phyloP scores from a whole-genome alignment of 2,329 filamentous ascomycete species.

The Grosmannia clavigera region DNA sequence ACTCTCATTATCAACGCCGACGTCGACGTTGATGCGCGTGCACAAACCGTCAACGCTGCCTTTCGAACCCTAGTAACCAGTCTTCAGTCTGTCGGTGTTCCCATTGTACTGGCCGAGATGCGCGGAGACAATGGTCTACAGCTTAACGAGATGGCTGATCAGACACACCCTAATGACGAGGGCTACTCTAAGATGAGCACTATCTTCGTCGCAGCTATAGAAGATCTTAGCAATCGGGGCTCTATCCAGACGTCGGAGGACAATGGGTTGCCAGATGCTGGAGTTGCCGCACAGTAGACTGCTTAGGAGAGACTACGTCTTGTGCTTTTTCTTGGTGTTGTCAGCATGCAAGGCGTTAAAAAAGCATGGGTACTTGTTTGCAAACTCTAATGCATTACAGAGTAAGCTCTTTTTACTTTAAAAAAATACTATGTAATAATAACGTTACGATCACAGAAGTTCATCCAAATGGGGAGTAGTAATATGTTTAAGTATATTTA shows the following conservation, averaged over 20 bases:
- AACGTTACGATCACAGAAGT: too few species aligned
- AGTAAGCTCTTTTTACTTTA: too few species aligned
- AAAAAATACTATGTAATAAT: too few species aligned
- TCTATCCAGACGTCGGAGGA: not conserved
- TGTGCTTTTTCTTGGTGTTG: too few species aligned
- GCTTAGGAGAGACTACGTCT: too few species aligned
- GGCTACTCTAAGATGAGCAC: slow-evolving; percentile 9
- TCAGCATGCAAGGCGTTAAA: too few species aligned
- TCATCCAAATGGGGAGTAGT: too few species aligned
- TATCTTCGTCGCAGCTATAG: not conserved
- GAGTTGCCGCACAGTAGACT: not conserved
- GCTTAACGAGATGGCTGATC: slow-evolving; percentile 9
- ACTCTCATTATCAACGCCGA: slow-evolving; percentile 12
- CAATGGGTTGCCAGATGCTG: not conserved
- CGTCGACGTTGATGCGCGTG: slow-evolving; percentile 6
- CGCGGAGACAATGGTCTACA: slow-evolving; percentile 6
- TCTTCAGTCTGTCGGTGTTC: slow-evolving; percentile 8
- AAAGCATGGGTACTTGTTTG: too few species aligned
- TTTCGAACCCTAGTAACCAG: slow-evolving; percentile 4
- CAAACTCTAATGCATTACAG: too few species aligned
- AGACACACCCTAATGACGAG: slow-evolving; percentile 8
- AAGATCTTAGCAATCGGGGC: not conserved
- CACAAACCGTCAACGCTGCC: slow-evolving; percentile 9
- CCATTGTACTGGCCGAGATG: slow-evolving; percentile 13
- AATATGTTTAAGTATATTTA: too few species aligned